A percentile compares a stretch with the other conserved stretches of the same genome.
Evolutionary conservation across 108 stramenopile genomes (phyloP).

Genomic region (Stephanodiscus triporus): DNA sequence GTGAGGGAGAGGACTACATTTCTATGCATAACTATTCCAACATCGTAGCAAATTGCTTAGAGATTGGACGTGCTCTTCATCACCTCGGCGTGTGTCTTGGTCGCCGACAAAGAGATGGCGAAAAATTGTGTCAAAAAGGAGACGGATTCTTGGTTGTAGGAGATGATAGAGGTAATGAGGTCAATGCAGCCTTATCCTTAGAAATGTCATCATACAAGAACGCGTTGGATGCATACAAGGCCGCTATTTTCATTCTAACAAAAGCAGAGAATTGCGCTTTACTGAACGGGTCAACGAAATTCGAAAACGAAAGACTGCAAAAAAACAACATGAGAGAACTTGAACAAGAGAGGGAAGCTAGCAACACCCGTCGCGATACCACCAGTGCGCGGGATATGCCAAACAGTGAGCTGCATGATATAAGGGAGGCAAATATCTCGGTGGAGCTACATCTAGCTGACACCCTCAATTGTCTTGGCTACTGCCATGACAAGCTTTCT

Average conservation of each 20-base stretch:
- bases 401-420: constrained; percentile 36
- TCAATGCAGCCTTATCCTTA: constrained; percentile 8
- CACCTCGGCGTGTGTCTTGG: constrained; percentile 56
- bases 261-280: constrained; percentile 16
- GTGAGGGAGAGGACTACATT: not conserved
- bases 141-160: not conserved
- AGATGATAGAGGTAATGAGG: not conserved
- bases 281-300: not conserved
- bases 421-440: constrained; percentile 47
- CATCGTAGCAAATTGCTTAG: constrained; percentile 48
- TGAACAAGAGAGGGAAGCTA: not conserved
- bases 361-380: not conserved
- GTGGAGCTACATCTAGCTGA: constrained; percentile 58
- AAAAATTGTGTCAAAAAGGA: not conserved
- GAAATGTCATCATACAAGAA: constrained; percentile 39
- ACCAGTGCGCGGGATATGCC: constrained; percentile 2
- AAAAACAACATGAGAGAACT: not conserved
- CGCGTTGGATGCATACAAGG: constrained; percentile 45
- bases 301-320: not conserved
- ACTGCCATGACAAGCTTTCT: constrained; percentile 50
- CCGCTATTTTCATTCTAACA: constrained; percentile 30
- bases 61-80: constrained; percentile 55
- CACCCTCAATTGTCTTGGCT: constrained; percentile 50
- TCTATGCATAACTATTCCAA: constrained; percentile 33
- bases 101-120: constrained; percentile 40